Evolutionary conservation across 345 rosid species (phyloP).

Genomic region (Acer yangbiense): DNA sequence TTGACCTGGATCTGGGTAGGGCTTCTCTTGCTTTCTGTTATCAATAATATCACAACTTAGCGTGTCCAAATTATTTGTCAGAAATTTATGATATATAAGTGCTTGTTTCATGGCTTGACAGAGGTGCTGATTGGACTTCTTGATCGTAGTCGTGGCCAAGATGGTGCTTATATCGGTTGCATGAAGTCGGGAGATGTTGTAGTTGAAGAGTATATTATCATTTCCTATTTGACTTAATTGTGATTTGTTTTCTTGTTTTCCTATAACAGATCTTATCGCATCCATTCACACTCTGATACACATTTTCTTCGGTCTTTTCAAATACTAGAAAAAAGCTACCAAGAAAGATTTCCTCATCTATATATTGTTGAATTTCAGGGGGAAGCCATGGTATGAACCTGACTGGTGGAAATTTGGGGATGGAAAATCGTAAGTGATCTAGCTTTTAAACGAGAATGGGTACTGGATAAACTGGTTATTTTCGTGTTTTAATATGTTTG

Average conservation of each 20-base stretch:
- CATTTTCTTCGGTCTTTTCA: not conserved
- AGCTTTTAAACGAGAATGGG: conserved; percentile 5
- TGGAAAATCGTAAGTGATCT: conserved; percentile 81
- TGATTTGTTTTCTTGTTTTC: conserved; percentile 2
- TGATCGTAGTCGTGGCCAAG: conserved; percentile 67
- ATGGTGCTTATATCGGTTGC: conserved; percentile 84
- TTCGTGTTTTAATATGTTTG: not conserved
- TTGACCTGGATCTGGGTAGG: conserved; percentile 83
- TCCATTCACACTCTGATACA: not conserved
- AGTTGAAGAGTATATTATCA: conserved; percentile 56
- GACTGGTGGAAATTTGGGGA: conserved; percentile 99
- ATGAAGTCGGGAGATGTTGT: conserved; percentile 97
- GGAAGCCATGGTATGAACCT: conserved; percentile 88
- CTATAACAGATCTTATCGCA: not conserved
- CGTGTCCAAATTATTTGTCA: conserved; percentile 9
- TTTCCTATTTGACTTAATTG: conserved; percentile 15
- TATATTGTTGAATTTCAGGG: conserved; percentile 51
- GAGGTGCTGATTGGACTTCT: conserved; percentile 84
- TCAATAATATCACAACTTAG: conserved; percentile 10
- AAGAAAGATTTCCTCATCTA: conserved; percentile 2
- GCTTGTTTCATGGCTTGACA: conserved; percentile 34
- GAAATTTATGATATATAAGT: not conserved
- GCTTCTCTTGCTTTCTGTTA: conserved; percentile 22
- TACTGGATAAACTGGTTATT: not conserved
- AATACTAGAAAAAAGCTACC: not conserved